Percentiles rank a stretch among this genome's conserved stretches.
phyloP scores from a whole-genome alignment of 2,329 filamentous ascomycete species.

The Arachnomyces sp. region DNA sequence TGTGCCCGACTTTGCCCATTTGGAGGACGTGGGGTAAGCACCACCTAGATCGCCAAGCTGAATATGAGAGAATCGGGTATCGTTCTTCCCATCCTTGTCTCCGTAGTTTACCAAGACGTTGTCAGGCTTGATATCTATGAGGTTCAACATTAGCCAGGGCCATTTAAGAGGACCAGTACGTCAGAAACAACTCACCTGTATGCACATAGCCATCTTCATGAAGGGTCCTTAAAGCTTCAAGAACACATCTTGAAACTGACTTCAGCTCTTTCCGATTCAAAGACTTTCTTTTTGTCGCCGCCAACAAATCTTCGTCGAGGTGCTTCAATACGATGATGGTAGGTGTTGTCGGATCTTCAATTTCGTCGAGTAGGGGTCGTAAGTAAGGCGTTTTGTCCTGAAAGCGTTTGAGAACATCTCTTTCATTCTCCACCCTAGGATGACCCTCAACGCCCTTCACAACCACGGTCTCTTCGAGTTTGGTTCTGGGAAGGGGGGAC shows the following conservation, averaged over 20 bases:
- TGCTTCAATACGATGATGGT: constrained; percentile 18
- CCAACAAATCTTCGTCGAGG: constrained; percentile 17
- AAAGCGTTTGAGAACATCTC: constrained; percentile 19
- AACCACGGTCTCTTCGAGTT: constrained; percentile 13
- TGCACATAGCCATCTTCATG: constrained; percentile 11
- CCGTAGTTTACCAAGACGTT: constrained; percentile 16
- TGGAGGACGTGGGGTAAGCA: constrained; percentile 8
- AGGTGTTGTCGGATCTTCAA: constrained; percentile 16
- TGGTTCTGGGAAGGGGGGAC: constrained; percentile 5
- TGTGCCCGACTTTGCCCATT: constrained; percentile 10
- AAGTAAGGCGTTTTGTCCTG: constrained; percentile 17
- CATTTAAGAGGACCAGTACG: too few relatives aligned
- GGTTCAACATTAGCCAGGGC: not conserved
- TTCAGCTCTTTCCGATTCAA: constrained; percentile 13
- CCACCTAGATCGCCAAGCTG: constrained; percentile 15
- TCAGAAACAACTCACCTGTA: constrained; percentile 5
- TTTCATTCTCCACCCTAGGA: constrained; percentile 19
- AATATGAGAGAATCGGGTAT: constrained; percentile 15
- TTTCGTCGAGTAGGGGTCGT: constrained; percentile 22
- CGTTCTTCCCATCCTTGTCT: not conserved
- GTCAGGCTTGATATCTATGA: constrained; percentile 14
- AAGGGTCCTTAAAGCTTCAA: constrained; percentile 10
- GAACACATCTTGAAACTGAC: constrained; percentile 6
- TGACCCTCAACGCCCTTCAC: constrained; percentile 20
- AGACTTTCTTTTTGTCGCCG: constrained; percentile 11